These are phyloP conservation scores for Rhizopogon vesiculosus DNA, from an alignment of 768 basidiomycete genomes.

Conservation along the genomic window DNA sequence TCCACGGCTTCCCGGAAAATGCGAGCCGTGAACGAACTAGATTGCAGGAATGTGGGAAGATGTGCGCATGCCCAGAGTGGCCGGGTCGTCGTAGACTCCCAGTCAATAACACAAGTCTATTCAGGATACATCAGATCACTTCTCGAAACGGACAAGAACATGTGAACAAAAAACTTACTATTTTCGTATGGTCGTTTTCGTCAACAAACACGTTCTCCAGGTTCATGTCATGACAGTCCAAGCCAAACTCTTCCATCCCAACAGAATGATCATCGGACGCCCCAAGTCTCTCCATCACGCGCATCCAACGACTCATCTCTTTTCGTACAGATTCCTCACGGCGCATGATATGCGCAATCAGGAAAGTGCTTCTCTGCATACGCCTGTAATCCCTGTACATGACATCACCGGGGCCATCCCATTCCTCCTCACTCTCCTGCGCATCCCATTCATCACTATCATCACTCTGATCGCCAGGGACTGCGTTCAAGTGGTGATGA, in stretches of 20 bases:
- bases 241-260: slow-evolving; percentile 57
- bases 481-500: slow-evolving; percentile 62
- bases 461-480: slow-evolving; percentile 71
- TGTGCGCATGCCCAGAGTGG: slow-evolving; percentile 86
- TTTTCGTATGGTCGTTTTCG: slow-evolving; percentile 55
- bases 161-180: slow-evolving; percentile 45
- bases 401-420: slow-evolving; percentile 64
- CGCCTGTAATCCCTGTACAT: slow-evolving; percentile 84
- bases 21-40: slow-evolving; percentile 68
- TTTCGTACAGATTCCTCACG: slow-evolving; percentile 58
- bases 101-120: slow-evolving; percentile 85
- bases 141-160: slow-evolving; percentile 2
- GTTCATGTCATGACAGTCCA: slow-evolving; percentile 85
- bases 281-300: slow-evolving; percentile 57
- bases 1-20: slow-evolving; percentile 65
- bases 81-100: slow-evolving; percentile 87
- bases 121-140: not conserved
- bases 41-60: slow-evolving; percentile 73
- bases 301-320: slow-evolving; percentile 72
- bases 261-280: slow-evolving; percentile 23
- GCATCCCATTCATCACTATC: slow-evolving; percentile 77
- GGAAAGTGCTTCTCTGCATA: slow-evolving; percentile 75
- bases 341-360: slow-evolving; percentile 63
- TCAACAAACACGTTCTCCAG: slow-evolving; percentile 85
- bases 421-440: slow-evolving; percentile 74